These are phyloP conservation scores for Fusarium nanum DNA, from an alignment of 2,329 filamentous ascomycete species.

Conservation along the genomic window DNA sequence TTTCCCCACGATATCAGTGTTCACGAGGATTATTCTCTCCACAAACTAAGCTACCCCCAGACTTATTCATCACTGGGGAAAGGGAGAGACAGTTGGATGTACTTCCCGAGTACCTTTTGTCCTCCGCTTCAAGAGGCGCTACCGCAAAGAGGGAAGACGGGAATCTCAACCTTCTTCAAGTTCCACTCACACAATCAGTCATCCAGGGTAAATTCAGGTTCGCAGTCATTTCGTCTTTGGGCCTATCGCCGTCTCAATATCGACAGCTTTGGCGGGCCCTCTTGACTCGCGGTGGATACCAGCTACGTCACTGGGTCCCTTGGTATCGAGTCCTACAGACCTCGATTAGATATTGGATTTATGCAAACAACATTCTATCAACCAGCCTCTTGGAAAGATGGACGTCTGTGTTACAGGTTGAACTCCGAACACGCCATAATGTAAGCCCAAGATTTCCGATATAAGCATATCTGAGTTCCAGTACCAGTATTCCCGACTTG, in stretches of 20 bases:
- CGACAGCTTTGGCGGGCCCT: slow-evolving; percentile 28
- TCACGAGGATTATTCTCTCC: slow-evolving; percentile 24
- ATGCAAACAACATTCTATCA: background rate
- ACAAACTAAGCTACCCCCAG: slow-evolving; percentile 25
- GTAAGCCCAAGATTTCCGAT: background rate
- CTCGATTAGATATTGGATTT: background rate
- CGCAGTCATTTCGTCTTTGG: slow-evolving; percentile 15
- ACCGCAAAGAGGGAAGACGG: slow-evolving; percentile 27
- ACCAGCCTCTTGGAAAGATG: background rate
- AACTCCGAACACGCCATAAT: too few relatives aligned
- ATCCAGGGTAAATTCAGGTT: slow-evolving; percentile 25
- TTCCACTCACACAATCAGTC: slow-evolving; percentile 34
- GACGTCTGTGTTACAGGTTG: background rate
- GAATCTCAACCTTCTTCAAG: slow-evolving; percentile 20
- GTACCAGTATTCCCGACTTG: background rate
- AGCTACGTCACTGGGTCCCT: slow-evolving; percentile 38
- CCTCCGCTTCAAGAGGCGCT: slow-evolving; percentile 24
- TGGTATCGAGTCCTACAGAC: background rate
- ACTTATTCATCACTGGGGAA: background rate
- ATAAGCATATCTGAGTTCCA: background rate
- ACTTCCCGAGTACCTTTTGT: slow-evolving; percentile 28
- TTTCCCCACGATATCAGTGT: slow-evolving; percentile 29
- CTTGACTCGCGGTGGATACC: slow-evolving; percentile 30
- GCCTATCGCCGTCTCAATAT: slow-evolving; percentile 40
- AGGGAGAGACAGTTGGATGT: slow-evolving; percentile 9